Evolutionary conservation across 2,329 filamentous ascomycete genomes (phyloP).

Genomic region (Chaetomium globosum): DNA sequence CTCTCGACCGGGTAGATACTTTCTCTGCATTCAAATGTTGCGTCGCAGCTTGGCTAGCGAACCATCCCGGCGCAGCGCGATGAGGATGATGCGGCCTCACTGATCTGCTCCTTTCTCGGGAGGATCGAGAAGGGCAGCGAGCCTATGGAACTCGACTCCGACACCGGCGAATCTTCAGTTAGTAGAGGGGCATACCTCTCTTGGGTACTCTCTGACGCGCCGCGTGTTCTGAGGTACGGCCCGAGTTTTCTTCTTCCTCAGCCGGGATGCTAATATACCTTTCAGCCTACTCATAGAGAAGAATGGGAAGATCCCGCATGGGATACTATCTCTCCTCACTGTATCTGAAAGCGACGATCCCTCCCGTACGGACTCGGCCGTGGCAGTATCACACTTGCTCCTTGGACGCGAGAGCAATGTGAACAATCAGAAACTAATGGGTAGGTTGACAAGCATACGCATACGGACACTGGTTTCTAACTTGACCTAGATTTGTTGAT

Average conservation of each 20-base stretch:
- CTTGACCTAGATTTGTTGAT: conserved; percentile 22
- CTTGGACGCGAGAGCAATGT: conserved; percentile 32
- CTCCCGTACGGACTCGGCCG: conserved; percentile 13
- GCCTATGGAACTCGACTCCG: conserved; percentile 5
- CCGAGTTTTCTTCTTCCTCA: too few relatives aligned
- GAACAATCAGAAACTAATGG: conserved; percentile 31
- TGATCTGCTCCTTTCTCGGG: conserved; percentile 38
- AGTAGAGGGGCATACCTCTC: conserved; percentile 26
- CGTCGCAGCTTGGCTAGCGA: conserved; percentile 40
- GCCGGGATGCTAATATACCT: conserved; percentile 10
- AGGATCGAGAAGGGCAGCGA: conserved; percentile 33
- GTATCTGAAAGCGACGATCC: conserved; percentile 8
- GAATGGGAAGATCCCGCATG: conserved; percentile 22
- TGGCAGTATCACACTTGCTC: conserved; percentile 19
- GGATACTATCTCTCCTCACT: conserved; percentile 23
- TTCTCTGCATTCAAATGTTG: conserved; percentile 42
- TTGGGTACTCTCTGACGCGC: conserved; percentile 33
- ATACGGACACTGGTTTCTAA: neutral
- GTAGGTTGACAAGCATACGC: conserved; percentile 18
- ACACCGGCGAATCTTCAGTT: conserved; percentile 2
- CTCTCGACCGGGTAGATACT: conserved; percentile 29
- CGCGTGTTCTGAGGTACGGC: conserved; percentile 30
- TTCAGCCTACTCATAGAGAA: conserved; percentile 30
- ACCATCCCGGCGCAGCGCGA: conserved; percentile 33
- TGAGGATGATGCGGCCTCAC: conserved; percentile 37